Base-by-base conservation (phyloP, 2,329 filamentous ascomycete genomes). In the Davidsoniella neocaledoniae region DNA sequence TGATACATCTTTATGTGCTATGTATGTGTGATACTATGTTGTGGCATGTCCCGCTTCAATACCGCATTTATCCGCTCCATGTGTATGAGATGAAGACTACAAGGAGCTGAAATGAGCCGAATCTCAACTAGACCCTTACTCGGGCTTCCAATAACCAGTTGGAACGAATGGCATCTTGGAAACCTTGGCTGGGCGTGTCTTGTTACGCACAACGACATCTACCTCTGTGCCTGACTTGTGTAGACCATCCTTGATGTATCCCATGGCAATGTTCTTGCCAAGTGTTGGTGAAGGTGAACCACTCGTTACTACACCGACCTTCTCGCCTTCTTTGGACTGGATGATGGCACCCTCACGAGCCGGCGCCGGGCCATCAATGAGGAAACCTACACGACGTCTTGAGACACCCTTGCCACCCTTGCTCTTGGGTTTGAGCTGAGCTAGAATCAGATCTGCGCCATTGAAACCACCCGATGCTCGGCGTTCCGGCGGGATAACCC, bases 231-330 rank as follows among this genome's bases (percentile, higher is more conserved):
- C 87, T 29, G 76, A 72, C 73, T 93, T 93, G 64, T 94, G 86
- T 62, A 81, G 67, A 0, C 86, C 86, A 55, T 84, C 79, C 65
- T 79, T 77, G 60, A 95, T 72, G 61, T 94, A 94, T 0, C 81
- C 91, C 91, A 98, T 98, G 51, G 90, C 87, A 55, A 98, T 90
- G 64, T 96, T 95, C 70, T 83, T 83, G 55, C 81, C 80, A 44
- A 95, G 68, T 0, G 82, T 85, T 2, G 91, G 91, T 61, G 83
- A 88, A 0, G 91, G 91, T 56, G 86, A 85, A 14, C 91, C 91
- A 57, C 86, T 94, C 4, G 91, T 98, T 54, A 98, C 72, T 36
- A 70, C 73, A 12, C 91, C 91, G 50, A 96, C 73, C 57, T 76
- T 75, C 57, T 81, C 66, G 29, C 77, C 78, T 5, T 76, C 71